Percentiles rank a stretch among this genome's conserved stretches.
Conservation (phyloP, 345 rosid species). For the Murraya koenigii region DNA sequence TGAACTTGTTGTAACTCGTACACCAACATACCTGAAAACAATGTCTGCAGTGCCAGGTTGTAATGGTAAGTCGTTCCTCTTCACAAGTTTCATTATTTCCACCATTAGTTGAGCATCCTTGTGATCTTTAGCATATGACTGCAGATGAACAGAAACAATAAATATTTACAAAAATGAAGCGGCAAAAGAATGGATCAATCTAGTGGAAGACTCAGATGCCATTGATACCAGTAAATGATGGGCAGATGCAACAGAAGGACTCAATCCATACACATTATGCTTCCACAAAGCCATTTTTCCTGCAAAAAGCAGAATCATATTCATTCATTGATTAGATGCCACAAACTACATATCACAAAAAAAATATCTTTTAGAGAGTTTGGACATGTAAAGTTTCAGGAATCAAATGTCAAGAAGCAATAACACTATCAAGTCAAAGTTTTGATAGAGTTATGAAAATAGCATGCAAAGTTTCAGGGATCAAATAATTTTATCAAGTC, state of each 20-base stretch:
- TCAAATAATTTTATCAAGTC: no score
- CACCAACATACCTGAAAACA: slow-evolving; percentile 55
- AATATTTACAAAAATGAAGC: background rate
- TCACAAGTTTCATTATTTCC: slow-evolving; percentile 66
- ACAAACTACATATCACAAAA: background rate
- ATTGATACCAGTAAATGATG: slow-evolving; percentile 71
- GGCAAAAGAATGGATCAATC: slow-evolving; percentile 13
- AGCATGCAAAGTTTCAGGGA: no score
- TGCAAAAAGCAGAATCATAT: slow-evolving; percentile 28
- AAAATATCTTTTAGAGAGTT: background rate
- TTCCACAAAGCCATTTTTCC: slow-evolving; percentile 77
- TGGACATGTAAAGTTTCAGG: slow-evolving; percentile 3
- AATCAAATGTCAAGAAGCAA: slow-evolving; percentile 4
- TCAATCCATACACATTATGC: slow-evolving; percentile 76
- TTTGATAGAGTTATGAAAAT: no score
- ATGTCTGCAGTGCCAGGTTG: slow-evolving; percentile 85
- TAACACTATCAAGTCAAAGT: background rate
- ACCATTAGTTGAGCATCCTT: slow-evolving; percentile 59
- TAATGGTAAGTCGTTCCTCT: slow-evolving; percentile 49
- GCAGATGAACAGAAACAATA: slow-evolving; percentile 23
- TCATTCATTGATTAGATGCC: background rate
- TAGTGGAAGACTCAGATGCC: background rate
- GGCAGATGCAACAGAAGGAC: slow-evolving; percentile 72
- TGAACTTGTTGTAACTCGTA: background rate
- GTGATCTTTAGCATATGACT: slow-evolving; percentile 65